Base-by-base conservation (phyloP, 345 rosid species). In the Eutrema heterophyllum region DNA sequence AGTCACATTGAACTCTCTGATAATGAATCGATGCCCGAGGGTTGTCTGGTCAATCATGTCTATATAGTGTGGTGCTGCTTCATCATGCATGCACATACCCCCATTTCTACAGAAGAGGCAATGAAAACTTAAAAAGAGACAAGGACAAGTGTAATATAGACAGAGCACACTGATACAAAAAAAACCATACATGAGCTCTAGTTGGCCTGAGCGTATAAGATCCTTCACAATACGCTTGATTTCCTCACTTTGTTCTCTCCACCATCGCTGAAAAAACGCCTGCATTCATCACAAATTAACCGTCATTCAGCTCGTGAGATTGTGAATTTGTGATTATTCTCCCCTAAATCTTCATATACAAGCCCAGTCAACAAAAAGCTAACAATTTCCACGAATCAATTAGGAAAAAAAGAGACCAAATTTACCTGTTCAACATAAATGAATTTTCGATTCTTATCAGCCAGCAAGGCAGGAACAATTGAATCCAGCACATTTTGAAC, bases 21-120 rank as follows among this genome's bases (percentile, higher is more conserved):
- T 79, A 50, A 95, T 87, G 64, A 88, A 92, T 33, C 83, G 84
- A 79, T 95, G 99, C 48, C 99, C 99, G 21, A 95, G 96, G 61
- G 97, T 87, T 39, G 93, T 92, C 82, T 95, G 99, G 77, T 95
- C 99, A 80, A 95, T 92, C 97, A 95, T 89, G 78, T 95, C 99
- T 73, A 95, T 88, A 78, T 90, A 95, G 74, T 95, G 97, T 3
- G 97, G 83, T 60, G 74, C 84, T 18, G 99, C 99, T 79, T 95
- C 99, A 79, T 95, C 99, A 69, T 95, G 99, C 99, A 95, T 95
- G 74, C 96, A 89, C 91, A 88, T 87, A 10, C 99, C 99, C n/a
- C 99, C 97, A 73, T 95, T 95, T 87, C 97, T 95, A 74, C 75
- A 79, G 61, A 68, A 61, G 45, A 72, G 33, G 2, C 15, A 53